phyloP scores from a whole-genome alignment of 2,329 filamentous ascomycete genomes.

The Sphaerulina populicola region DNA sequence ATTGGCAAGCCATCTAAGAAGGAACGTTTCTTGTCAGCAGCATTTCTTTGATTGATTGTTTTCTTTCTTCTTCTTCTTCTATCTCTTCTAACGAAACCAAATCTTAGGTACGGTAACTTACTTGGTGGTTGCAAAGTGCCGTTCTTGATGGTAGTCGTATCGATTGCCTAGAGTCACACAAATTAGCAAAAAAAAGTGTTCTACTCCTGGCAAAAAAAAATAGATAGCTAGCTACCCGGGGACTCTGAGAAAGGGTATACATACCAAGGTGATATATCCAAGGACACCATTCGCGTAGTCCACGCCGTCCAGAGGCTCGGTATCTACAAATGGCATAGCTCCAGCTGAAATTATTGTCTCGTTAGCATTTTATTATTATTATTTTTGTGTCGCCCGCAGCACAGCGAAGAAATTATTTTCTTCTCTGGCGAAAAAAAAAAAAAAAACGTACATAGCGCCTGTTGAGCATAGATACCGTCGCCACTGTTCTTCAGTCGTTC shows the following conservation, averaged over 20 bases:
- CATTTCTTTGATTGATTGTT: too few species aligned
- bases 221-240: too few species aligned
- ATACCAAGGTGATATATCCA: constrained; percentile 10
- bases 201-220: too few species aligned
- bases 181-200: too few species aligned
- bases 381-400: too few species aligned
- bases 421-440: too few species aligned
- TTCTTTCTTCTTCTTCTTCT: too few species aligned
- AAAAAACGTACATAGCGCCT: background rate
- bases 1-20: too few species aligned
- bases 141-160: constrained; percentile 13
- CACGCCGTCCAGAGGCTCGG: constrained; percentile 10
- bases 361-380: too few species aligned
- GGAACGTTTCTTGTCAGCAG: too few species aligned
- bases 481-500: background rate
- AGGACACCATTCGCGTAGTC: constrained; percentile 12
- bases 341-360: background rate
- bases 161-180: background rate
- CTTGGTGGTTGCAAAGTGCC: constrained; percentile 2
- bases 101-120: background rate
- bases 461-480: background rate
- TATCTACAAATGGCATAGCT: constrained; percentile 5
- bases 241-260: background rate
- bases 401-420: background rate
- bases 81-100: too few species aligned